A percentile compares a stretch with the other conserved stretches of the same genome.
phyloP scores from a whole-genome alignment of 805 yeast species.

The Candida easanensis region DNA sequence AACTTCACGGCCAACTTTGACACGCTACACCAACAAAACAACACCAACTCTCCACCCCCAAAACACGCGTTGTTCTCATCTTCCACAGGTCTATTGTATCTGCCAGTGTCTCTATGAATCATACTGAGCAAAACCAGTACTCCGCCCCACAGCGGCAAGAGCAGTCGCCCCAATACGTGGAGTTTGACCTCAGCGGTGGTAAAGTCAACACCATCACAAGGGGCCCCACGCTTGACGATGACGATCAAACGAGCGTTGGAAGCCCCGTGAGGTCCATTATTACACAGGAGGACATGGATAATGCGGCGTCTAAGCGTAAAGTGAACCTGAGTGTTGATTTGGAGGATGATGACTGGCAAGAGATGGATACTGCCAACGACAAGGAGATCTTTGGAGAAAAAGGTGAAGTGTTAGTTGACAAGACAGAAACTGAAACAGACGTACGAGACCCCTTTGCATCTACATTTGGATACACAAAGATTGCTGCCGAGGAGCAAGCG shows the following conservation, averaged over 20 bases:
- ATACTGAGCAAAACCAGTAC: background rate
- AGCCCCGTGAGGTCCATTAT: background rate
- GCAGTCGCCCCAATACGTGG: slow-evolving; percentile 25
- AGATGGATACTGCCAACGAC: slow-evolving; percentile 80
- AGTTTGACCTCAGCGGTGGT: slow-evolving; percentile 31
- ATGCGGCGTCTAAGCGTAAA: background rate
- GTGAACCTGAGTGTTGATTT: slow-evolving; percentile 11
- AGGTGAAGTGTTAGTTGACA: slow-evolving; percentile 54
- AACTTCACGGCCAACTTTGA: too few relatives aligned
- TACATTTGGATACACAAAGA: slow-evolving; percentile 73
- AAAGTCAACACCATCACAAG: slow-evolving; percentile 4
- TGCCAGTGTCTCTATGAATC: too few relatives aligned
- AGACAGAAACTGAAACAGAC: slow-evolving; percentile 14
- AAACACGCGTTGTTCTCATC: too few relatives aligned
- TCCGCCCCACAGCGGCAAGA: background rate
- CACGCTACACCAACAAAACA: too few relatives aligned
- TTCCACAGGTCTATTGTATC: too few relatives aligned
- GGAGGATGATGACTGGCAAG: slow-evolving; percentile 66
- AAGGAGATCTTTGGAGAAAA: slow-evolving; percentile 76
- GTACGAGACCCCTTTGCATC: slow-evolving; percentile 7
- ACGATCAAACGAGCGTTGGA: background rate
- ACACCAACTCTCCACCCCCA: too few relatives aligned
- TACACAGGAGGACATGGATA: background rate
- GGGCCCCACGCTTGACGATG: background rate
- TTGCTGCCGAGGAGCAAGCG: slow-evolving; percentile 84